phyloP scores from a whole-genome alignment of 306 rosid genomes.

The Malus fusca region DNA sequence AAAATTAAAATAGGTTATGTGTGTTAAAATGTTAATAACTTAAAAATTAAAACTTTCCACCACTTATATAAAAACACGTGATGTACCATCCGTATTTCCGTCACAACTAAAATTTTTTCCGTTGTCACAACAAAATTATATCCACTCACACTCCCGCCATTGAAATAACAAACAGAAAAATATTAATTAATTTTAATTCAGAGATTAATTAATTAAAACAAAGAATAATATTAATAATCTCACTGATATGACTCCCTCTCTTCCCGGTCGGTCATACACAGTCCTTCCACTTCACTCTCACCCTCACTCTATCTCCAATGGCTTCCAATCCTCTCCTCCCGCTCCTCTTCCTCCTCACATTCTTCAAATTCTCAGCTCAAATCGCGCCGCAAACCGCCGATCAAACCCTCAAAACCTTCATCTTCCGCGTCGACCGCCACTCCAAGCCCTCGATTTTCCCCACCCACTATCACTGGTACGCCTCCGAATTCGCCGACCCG shows the following conservation, averaged over 20 bases:
- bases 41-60: too few relatives aligned
- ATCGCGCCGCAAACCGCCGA: neutral
- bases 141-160: neutral
- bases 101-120: too few relatives aligned
- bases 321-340: conserved; percentile 3
- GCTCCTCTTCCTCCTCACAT: conserved; percentile 14
- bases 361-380: conserved; percentile 11
- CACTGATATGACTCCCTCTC: conserved; percentile 13
- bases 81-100: too few relatives aligned
- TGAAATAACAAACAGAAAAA: neutral
- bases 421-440: conserved; percentile 46
- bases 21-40: too few relatives aligned
- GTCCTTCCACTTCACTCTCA: conserved; percentile 1
- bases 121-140: neutral
- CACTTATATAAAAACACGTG: too few relatives aligned
- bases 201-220: neutral
- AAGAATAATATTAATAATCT: neutral
- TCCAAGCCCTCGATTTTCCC: conserved; percentile 74
- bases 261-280: neutral
- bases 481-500: conserved; percentile 55
- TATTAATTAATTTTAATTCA: neutral
- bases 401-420: conserved; percentile 45
- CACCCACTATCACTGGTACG: conserved; percentile 77
- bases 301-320: conserved; percentile 17
- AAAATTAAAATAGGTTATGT: too few relatives aligned